Conservation (phyloP, 208 protist genomes). For the Leishmania aethiopica region DNA sequence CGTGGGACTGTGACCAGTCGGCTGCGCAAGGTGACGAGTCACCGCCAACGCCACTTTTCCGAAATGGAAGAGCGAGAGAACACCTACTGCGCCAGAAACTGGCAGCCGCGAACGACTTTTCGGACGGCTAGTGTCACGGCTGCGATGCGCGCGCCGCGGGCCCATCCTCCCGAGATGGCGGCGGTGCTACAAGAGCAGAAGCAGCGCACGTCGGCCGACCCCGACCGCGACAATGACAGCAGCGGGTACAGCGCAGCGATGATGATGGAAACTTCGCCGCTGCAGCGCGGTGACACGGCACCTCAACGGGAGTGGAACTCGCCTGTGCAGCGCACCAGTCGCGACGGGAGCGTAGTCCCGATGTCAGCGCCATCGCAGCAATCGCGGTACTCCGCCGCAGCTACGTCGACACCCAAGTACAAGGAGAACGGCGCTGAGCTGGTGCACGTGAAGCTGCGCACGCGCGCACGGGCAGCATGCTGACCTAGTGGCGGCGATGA, state of each 20-base stretch:
- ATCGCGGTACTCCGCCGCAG: background rate
- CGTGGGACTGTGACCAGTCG: constrained; percentile 20
- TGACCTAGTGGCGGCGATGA: background rate
- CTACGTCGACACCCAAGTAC: background rate
- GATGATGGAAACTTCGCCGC: background rate
- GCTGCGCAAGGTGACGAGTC: constrained; percentile 17
- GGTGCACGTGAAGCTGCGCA: constrained; percentile 23
- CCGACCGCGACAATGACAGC: background rate
- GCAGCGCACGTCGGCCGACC: background rate
- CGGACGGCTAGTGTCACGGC: constrained; percentile 1
- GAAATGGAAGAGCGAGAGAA: constrained; percentile 9
- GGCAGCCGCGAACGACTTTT: constrained; percentile 7
- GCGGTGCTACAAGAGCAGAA: background rate
- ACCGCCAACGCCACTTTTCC: constrained; percentile 11
- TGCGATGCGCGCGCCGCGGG: background rate
- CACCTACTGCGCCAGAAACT: background rate
- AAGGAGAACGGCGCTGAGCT: constrained; percentile 22
- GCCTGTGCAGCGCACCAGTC: background rate
- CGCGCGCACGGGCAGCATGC: background rate
- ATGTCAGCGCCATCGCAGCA: background rate
- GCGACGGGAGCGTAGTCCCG: background rate
- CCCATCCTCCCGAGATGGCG: background rate
- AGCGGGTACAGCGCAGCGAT: background rate
- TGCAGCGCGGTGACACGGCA: background rate
- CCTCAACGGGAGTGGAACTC: background rate